Evolutionary conservation across 441 rosid species (phyloP).

Genomic region (Arabidopsis hybrid): DNA sequence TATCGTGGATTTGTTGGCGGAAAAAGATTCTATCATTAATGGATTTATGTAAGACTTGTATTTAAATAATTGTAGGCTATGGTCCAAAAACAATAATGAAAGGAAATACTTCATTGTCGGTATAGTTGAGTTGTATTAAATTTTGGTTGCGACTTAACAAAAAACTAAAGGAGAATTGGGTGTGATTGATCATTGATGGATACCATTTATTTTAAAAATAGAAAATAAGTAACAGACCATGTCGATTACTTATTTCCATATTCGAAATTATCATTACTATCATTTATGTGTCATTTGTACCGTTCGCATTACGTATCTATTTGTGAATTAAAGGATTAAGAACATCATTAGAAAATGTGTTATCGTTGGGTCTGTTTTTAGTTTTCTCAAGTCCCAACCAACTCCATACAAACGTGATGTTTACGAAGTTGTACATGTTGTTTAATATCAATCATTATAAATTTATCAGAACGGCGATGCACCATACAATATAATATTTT

Average conservation of each 20-base stretch:
- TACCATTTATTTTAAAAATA: slow-evolving; percentile 2
- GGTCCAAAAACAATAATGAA: slow-evolving; percentile 43
- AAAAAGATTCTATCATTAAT: slow-evolving; percentile 30
- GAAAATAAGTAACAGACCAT: background rate
- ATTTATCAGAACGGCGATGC: too few species aligned
- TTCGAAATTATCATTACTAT: slow-evolving; percentile 14
- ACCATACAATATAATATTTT: too few species aligned
- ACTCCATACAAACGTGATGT: background rate
- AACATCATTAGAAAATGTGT: slow-evolving; percentile 14
- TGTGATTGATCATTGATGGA: slow-evolving; percentile 21
- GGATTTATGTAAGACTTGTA: slow-evolving; percentile 21
- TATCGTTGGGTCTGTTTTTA: background rate
- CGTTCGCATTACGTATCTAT: slow-evolving; percentile 30
- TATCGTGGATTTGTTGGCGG: slow-evolving; percentile 9
- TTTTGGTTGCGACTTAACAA: slow-evolving; percentile 27
- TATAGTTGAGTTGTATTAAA: slow-evolving; percentile 42
- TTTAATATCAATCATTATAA: background rate
- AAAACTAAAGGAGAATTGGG: background rate
- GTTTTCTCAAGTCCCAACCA: background rate
- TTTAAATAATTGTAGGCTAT: slow-evolving; percentile 36
- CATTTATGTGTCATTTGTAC: slow-evolving; percentile 14
- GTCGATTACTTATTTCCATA: slow-evolving; percentile 1
- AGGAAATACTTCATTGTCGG: slow-evolving; percentile 36
- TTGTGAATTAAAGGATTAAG: background rate
- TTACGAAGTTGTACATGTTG: background rate